phyloP scores from a whole-genome alignment of 441 rosid species.

The Erodium trifolium region DNA sequence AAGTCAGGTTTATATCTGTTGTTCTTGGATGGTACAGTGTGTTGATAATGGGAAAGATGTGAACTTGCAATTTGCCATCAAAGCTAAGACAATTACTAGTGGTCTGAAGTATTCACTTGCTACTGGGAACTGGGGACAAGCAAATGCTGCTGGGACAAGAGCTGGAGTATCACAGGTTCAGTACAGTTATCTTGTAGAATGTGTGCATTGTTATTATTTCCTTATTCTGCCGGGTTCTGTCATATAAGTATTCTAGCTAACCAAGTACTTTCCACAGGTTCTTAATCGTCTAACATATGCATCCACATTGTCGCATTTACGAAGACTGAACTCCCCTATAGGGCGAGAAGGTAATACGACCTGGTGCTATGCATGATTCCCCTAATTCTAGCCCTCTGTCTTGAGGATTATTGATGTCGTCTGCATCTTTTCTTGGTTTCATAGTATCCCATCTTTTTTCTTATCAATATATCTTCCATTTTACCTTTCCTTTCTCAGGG shows the following conservation, averaged over 20 bases:
- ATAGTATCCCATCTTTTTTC: background rate
- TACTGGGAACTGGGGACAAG: constrained; percentile 99
- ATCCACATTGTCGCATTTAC: constrained; percentile 89
- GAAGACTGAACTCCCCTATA: constrained; percentile 94
- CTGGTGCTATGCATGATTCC: background rate
- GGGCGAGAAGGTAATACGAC: constrained; percentile 82
- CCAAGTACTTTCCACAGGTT: constrained; percentile 37
- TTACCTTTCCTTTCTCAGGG: constrained; percentile 36
- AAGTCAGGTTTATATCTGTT: constrained; percentile 10
- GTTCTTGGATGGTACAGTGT: constrained; percentile 39
- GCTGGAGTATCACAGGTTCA: constrained; percentile 99
- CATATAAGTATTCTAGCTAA: background rate
- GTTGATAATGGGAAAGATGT: constrained; percentile 97
- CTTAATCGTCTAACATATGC: constrained; percentile 92
- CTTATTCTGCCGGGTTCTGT: background rate
- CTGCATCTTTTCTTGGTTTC: background rate
- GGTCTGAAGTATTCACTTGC: constrained; percentile 96
- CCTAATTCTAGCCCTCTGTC: background rate
- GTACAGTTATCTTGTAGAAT: constrained; percentile 6
- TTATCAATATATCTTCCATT: background rate
- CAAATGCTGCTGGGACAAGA: constrained; percentile 98
- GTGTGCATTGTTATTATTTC: background rate
- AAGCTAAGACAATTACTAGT: constrained; percentile 92
- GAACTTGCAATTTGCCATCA: constrained; percentile 87
- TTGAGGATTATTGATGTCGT: background rate